Evolutionary conservation across 192 early-diverging fungal species (phyloP), one percentile per base, ranked within the genome.

Genomic region (Coemansia nantahalensis): DNA sequence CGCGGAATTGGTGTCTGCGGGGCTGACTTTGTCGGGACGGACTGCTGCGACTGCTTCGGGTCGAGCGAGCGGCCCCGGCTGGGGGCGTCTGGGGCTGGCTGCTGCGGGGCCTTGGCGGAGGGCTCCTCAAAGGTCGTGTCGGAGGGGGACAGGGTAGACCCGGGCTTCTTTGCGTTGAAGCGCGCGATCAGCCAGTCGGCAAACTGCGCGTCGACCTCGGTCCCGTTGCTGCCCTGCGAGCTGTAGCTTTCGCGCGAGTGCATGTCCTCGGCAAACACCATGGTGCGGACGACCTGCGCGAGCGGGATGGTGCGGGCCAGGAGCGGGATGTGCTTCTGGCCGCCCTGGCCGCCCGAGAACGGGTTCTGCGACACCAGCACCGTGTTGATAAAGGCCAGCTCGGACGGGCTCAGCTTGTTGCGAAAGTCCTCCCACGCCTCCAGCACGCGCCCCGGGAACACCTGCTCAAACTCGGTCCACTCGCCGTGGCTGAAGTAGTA

Each of bases 401-500:
- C 71, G 0, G 64, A 34, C 23, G 56, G 11, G 14, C 64, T 55
- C 39, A 75, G 51, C 45, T 67, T 67, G 32, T 35, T 48, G n/a
- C 55, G 56, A 30, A 75, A 75, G 28, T 63, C 64, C 35, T 59
- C 59, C 71, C 71, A 75, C 14, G 66, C 47, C 32, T 56, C 53
- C 10, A 75, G 50, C 17, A 75, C 59, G 33, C 59, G 62, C 24
- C 48, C 49, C 5, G 71, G 71, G 39, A 75, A 75, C n/a, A 75
- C 60, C 45, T 67, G 64, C 47, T 62, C 64, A 55, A 75, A 75
- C 37, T 75, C 71, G 15, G 39, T 44, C 71, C 71, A 75, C 26
- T 61, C 71, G 43, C 71, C 71, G 14, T 67, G 71, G 52, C 56
- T 75, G 54, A 75, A 75, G 36, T 75, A 75, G 52, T 75, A 75